These are phyloP conservation scores for Gaeumannomyces tritici DNA, from an alignment of 2,329 filamentous ascomycete genomes.

Conservation along the genomic window DNA sequence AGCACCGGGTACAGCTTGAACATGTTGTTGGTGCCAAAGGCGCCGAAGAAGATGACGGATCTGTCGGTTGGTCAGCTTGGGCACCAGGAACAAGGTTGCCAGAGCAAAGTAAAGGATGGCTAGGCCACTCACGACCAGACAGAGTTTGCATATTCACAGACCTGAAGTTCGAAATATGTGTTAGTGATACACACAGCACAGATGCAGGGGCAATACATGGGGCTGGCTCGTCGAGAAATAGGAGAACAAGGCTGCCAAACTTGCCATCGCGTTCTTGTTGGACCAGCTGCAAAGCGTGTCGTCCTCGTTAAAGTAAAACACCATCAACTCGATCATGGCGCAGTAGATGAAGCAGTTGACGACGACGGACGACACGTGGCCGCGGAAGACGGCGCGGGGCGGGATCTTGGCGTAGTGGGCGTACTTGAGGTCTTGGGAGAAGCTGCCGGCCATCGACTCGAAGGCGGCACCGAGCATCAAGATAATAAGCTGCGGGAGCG, in stretches of 20 bases:
- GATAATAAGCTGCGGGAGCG: slow-evolving; percentile 1
- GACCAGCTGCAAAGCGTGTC: slow-evolving; percentile 9
- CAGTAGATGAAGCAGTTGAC: slow-evolving; percentile 29
- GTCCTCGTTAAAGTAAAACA: slow-evolving; percentile 21
- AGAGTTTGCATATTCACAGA: slow-evolving; percentile 19
- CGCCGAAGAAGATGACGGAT: slow-evolving; percentile 24
- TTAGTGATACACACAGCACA: slow-evolving; percentile 7
- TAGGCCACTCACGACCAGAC: slow-evolving; percentile 13
- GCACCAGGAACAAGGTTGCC: no score
- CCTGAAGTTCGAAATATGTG: slow-evolving; percentile 21
- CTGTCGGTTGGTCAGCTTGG: neutral
- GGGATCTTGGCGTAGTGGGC: slow-evolving; percentile 32
- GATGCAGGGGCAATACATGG: no score
- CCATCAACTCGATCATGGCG: slow-evolving; percentile 30
- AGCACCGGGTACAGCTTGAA: slow-evolving; percentile 7
- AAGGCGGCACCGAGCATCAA: slow-evolving; percentile 2
- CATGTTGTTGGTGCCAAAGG: slow-evolving; percentile 10
- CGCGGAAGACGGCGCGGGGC: slow-evolving; percentile 27
- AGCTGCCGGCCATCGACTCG: slow-evolving; percentile 1
- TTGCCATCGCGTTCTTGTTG: slow-evolving; percentile 2
- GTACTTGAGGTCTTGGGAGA: slow-evolving; percentile 28
- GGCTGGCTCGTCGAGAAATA: neutral
- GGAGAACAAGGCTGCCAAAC: neutral
- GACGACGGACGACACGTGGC: slow-evolving; percentile 33
- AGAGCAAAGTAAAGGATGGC: neutral